These are phyloP conservation scores for Phyllosticta paracitricarpa DNA, from an alignment of 2,329 filamentous ascomycete genomes.

Conservation along the genomic window DNA sequence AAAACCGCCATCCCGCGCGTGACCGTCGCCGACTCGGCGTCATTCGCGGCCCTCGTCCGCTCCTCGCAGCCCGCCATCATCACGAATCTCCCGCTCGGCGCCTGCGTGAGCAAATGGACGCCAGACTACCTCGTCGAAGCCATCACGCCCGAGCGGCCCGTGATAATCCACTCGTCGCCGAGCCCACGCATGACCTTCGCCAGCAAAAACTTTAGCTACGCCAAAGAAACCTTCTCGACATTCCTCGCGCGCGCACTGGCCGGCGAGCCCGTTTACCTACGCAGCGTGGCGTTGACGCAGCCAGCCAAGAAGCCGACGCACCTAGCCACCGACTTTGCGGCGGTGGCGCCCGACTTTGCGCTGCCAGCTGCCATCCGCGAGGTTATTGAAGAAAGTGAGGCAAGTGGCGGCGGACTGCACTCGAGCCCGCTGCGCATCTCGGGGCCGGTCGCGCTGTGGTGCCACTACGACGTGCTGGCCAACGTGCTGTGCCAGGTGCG, in stretches of 20 bases:
- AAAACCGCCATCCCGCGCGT: constrained; percentile 40
- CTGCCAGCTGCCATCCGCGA: constrained; percentile 53
- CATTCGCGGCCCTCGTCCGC: constrained; percentile 52
- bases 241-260: constrained; percentile 48
- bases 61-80: constrained; percentile 55
- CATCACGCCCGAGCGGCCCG: constrained; percentile 35
- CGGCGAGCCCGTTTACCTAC: constrained; percentile 63
- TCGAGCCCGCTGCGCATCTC: constrained; percentile 74
- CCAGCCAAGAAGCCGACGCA: constrained; percentile 62
- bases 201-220: constrained; percentile 72
- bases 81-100: constrained; percentile 54
- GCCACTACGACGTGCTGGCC: constrained; percentile 86
- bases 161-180: constrained; percentile 63
- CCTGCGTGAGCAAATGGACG: constrained; percentile 59
- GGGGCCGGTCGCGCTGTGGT: constrained; percentile 75
- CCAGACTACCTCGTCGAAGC: constrained; percentile 54
- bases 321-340: constrained; percentile 61
- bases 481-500: constrained; percentile 74
- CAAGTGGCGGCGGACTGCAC: constrained; percentile 42
- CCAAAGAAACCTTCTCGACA: constrained; percentile 53
- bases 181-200: constrained; percentile 67
- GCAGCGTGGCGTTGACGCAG: constrained; percentile 59
- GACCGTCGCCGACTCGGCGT: constrained; percentile 39
- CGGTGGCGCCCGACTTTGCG: constrained; percentile 57
- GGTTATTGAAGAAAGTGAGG: constrained; percentile 28